Conservation (phyloP, 2,329 filamentous ascomycete genomes). For the Leptographium lundbergii region DNA sequence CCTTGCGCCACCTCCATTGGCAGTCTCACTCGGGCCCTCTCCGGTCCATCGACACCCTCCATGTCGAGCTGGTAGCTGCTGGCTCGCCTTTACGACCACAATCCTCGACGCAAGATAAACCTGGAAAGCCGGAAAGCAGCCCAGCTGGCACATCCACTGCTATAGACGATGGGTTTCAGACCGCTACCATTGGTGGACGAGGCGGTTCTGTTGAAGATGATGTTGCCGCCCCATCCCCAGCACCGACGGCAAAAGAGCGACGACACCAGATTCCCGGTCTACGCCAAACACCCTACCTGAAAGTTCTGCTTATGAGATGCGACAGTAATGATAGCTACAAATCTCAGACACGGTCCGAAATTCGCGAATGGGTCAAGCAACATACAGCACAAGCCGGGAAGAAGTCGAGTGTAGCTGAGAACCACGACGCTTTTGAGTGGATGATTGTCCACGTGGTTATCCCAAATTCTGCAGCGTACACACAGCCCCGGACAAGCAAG, state of each 20-base stretch:
- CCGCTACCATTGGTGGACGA: conserved; percentile 35
- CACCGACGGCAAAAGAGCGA: conserved; percentile 38
- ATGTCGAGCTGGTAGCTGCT: conserved; percentile 71
- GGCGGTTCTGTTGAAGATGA: conserved; percentile 24
- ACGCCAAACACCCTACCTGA: conserved; percentile 85
- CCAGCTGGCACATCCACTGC: conserved; percentile 17
- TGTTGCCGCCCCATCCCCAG: conserved; percentile 21
- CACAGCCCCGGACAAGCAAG: conserved; percentile 54
- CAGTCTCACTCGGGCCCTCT: conserved; percentile 85
- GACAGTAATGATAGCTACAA: conserved; percentile 97
- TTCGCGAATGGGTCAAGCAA: conserved; percentile 84
- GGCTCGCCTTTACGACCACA: conserved; percentile 25
- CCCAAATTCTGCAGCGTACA: conserved; percentile 70
- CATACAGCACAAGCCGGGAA: conserved; percentile 49
- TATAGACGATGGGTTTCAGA: conserved; percentile 49
- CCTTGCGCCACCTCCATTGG: conserved; percentile 89
- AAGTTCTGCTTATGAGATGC: conserved; percentile 77
- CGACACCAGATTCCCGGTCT: conserved; percentile 93
- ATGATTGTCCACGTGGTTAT: conserved; percentile 85
- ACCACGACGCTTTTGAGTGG: conserved; percentile 95
- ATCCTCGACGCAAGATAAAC: conserved; percentile 14
- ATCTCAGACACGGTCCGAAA: conserved; percentile 57
- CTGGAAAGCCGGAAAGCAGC: conserved; percentile 14
- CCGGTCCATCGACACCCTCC: conserved; percentile 84
- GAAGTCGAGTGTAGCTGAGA: conserved; percentile 62